These are phyloP conservation scores for Emydomyces testavorans DNA, from an alignment of 2,329 filamentous ascomycete species.

Conservation along the genomic window DNA sequence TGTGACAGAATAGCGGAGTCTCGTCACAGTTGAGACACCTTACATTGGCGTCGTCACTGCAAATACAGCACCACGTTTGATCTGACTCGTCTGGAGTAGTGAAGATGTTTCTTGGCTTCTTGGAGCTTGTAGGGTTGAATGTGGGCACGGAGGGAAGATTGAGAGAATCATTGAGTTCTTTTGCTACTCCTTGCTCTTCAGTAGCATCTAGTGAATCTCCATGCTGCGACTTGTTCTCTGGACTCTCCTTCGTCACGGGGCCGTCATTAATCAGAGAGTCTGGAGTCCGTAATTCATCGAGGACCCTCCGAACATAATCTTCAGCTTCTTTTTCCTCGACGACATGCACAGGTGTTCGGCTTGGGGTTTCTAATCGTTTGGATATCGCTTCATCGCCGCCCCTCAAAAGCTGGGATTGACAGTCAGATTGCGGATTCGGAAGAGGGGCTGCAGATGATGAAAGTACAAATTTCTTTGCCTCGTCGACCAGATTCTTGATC, in stretches of 20 bases:
- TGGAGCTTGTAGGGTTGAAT: conserved; percentile 1
- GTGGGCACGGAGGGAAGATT: conserved; percentile 22
- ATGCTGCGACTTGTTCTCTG: not conserved
- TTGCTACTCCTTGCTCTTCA: not conserved
- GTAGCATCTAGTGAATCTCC: not conserved
- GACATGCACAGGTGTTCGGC: not conserved
- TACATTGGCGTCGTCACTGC: conserved; percentile 64
- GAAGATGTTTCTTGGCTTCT: conserved; percentile 18
- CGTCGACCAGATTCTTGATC: conserved; percentile 14
- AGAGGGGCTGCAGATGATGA: not conserved
- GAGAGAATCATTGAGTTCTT: not conserved
- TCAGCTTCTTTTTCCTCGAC: conserved; percentile 21
- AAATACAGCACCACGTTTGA: conserved; percentile 68
- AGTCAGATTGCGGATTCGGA: not conserved
- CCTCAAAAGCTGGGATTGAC: not conserved
- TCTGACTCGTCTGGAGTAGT: conserved; percentile 48
- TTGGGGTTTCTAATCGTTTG: conserved; percentile 12
- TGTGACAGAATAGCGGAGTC: conserved; percentile 57
- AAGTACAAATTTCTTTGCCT: conserved; percentile 20
- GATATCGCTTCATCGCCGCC: not conserved
- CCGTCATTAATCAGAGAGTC: not conserved
- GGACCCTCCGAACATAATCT: conserved; percentile 22
- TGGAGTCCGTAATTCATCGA: conserved; percentile 20
- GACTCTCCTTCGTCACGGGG: conserved; percentile 1
- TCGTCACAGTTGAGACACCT: conserved; percentile 60